Conservation (phyloP, 2,329 filamentous ascomycete genomes). For the Diaporthe vexans region DNA sequence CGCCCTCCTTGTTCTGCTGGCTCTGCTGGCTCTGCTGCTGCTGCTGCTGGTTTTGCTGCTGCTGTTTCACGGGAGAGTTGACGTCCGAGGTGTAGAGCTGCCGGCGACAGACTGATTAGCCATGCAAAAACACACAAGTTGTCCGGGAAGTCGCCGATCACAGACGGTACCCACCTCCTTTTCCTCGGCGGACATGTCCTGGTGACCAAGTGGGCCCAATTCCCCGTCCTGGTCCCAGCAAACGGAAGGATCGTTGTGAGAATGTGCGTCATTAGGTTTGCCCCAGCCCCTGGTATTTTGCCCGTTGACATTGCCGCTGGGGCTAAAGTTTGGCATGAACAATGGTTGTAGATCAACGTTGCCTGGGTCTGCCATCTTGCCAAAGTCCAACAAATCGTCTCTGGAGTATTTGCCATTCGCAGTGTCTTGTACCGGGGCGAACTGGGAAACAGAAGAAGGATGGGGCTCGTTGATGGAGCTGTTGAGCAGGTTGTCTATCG, state of each 20-base stretch:
- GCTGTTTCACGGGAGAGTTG: conserved; percentile 93
- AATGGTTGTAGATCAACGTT: conserved; percentile 75
- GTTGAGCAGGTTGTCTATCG: conserved; percentile 43
- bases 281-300: conserved; percentile 78
- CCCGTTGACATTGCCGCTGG: conserved; percentile 75
- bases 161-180: conserved; percentile 63
- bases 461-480: conserved; percentile 35
- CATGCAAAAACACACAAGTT: conserved; percentile 42
- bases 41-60: conserved; percentile 65
- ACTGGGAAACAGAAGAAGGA: conserved; percentile 27
- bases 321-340: conserved; percentile 84
- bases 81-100: conserved; percentile 88
- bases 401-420: conserved; percentile 75
- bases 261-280: conserved; percentile 80
- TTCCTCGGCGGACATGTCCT: conserved; percentile 76
- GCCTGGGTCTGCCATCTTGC: conserved; percentile 65
- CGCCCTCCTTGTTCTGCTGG: conserved; percentile 75
- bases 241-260: conserved; percentile 85
- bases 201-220: conserved; percentile 78
- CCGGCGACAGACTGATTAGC: conserved; percentile 43
- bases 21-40: conserved; percentile 30
- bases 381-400: conserved; percentile 84
- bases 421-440: conserved; percentile 48
- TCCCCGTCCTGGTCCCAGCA: conserved; percentile 88
- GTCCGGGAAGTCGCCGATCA: conserved; percentile 36